These are phyloP conservation scores for Apophysomyces ossiformis DNA, from an alignment of 371 early-diverging fungal species.

Conservation along the genomic window DNA sequence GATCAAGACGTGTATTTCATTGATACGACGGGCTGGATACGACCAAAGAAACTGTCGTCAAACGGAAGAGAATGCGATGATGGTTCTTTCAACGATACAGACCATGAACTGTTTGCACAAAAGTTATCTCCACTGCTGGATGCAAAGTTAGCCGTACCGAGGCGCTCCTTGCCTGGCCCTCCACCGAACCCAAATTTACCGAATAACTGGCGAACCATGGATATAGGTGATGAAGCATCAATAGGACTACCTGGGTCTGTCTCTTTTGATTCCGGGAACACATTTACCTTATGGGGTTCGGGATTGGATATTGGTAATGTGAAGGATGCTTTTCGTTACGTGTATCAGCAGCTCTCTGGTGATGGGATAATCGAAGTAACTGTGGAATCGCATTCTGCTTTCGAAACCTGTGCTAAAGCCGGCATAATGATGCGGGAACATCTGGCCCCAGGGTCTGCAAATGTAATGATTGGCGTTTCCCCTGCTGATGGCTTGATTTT, in stretches of 20 bases:
- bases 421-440: conserved; percentile 56
- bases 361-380: conserved; percentile 37
- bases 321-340: conserved; percentile 47
- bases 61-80: conserved; percentile 5
- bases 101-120: conserved; percentile 39
- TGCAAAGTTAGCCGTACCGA: conserved; percentile 35
- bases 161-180: conserved; percentile 44
- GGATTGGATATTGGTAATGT: conserved; percentile 40
- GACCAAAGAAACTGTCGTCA: conserved; percentile 27
- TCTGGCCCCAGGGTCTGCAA: conserved; percentile 40
- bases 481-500: conserved; percentile 47
- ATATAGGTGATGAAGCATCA: conserved; percentile 40
- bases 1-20: conserved; percentile 43
- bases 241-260: conserved; percentile 51
- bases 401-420: conserved; percentile 52
- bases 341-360: conserved; percentile 37
- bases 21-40: conserved; percentile 49
- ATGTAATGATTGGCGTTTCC: conserved; percentile 47
- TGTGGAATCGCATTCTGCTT: conserved; percentile 45
- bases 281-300: conserved; percentile 54
- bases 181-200: conserved; percentile 49
- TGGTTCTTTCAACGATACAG: conserved; percentile 43
- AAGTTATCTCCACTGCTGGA: conserved; percentile 38
- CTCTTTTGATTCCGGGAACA: conserved; percentile 43
- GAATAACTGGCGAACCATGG: conserved; percentile 52